Base-by-base conservation (phyloP, 805 yeast species). In the Vanderwaltozyma verrucispora region DNA sequence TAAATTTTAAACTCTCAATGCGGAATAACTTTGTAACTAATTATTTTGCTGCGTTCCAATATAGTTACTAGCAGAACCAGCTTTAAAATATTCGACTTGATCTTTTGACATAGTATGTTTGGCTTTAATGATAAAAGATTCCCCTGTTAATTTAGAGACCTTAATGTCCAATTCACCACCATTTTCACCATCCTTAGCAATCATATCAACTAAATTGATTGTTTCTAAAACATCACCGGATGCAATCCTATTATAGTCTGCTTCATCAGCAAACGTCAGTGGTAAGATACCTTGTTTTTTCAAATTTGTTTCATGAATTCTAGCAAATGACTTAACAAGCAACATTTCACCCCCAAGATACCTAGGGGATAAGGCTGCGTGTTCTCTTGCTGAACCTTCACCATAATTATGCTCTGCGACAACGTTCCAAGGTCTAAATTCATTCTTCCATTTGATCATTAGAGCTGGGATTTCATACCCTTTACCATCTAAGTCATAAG, bases 381-480 rank as follows among this genome's bases (percentile, higher is more conserved):
- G 98, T 63, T 89, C 98, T 74, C 98, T 83, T 24, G 98, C 96
- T 35, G 96, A 88, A 53, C 98, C 98, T 69, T 89, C 98, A 65
- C 98, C 98, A 56, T 89, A 92, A 65, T 89, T 89, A 60, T 92
- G 95, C 62, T 92, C 98, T 38, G 96, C 97, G 46, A 92, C 81
- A 32, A 92, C 96, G 48, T 77, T 72, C 98, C 98, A 89, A 16
- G 94, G 92, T 50, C 82, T 73, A 14, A 63, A 50, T 43, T 85
- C 92, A 36, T 76, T 68, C 61, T 89, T 88, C 96, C 96, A 92
- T 62, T 83, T 83, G 63, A 79, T 81, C 96, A 92, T 92, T 42
- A 88, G 72, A 49, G 86, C 96, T n/a, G 98, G 98, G 47, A 92
- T 92, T 20, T 87, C 74, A 53, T 72, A 75, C 30, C 69, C 71